These are phyloP conservation scores for Podospora pseudocomata DNA, from an alignment of 495 filamentous ascomycete species.

Conservation along the genomic window DNA sequence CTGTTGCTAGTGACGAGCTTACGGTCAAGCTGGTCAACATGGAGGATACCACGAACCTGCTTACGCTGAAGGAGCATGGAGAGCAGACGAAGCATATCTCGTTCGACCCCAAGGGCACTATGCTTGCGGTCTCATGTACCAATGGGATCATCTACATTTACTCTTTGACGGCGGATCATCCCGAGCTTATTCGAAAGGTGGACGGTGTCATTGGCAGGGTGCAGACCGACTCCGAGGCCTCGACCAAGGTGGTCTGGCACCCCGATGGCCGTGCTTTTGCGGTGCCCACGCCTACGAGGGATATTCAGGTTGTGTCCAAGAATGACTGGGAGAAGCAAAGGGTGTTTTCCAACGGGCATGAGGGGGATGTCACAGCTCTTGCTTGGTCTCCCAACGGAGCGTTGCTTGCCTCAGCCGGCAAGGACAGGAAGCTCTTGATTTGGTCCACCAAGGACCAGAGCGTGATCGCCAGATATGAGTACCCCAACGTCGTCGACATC, in stretches of 20 bases:
- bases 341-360: slow-evolving; percentile 71
- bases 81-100: slow-evolving; percentile 86
- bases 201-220: slow-evolving; percentile 79
- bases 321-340: slow-evolving; percentile 85
- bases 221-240: slow-evolving; percentile 74
- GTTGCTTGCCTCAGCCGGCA: slow-evolving; percentile 74
- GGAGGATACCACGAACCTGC: slow-evolving; percentile 67
- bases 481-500: slow-evolving; percentile 75
- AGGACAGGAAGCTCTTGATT: slow-evolving; percentile 76
- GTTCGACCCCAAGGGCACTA: slow-evolving; percentile 77
- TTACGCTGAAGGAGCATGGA: slow-evolving; percentile 73
- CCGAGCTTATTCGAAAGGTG: slow-evolving; percentile 72
- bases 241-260: slow-evolving; percentile 80
- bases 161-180: slow-evolving; percentile 73
- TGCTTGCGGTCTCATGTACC: slow-evolving; percentile 76
- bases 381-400: slow-evolving; percentile 95
- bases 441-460: slow-evolving; percentile 90
- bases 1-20: slow-evolving; percentile 94
- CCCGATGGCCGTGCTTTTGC: slow-evolving; percentile 92
- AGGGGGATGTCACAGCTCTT: slow-evolving; percentile 78
- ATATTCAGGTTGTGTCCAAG: slow-evolving; percentile 80
- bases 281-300: slow-evolving; percentile 73
- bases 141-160: slow-evolving; percentile 89
- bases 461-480: slow-evolving; percentile 67
- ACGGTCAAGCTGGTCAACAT: slow-evolving; percentile 83